phyloP scores from a whole-genome alignment of 2,329 filamentous ascomycete species.

The Aaosphaeria arxii region DNA sequence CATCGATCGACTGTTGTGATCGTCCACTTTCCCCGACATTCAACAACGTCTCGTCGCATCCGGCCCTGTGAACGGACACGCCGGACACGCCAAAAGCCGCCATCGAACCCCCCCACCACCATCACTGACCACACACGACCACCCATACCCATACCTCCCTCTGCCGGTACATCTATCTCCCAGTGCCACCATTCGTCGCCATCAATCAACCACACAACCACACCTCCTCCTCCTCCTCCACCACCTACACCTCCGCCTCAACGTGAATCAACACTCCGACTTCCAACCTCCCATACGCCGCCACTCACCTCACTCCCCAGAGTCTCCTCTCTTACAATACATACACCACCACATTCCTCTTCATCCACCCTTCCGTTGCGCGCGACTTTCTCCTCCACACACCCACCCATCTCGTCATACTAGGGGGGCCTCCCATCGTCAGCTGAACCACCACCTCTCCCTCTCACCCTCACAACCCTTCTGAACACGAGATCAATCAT shows the following conservation, averaged over 20 bases:
- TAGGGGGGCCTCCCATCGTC: constrained; percentile 20
- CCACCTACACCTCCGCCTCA: background rate
- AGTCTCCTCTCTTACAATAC: constrained; percentile 10
- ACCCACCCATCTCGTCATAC: constrained; percentile 6
- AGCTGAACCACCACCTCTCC: constrained; percentile 30
- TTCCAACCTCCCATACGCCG: constrained; percentile 8
- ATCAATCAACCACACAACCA: no score
- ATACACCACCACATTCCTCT: constrained; percentile 15
- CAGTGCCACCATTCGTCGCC: constrained; percentile 2
- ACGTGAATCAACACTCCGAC: constrained; percentile 1
- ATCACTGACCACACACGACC: no score
- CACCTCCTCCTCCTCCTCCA: no score
- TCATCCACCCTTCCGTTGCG: constrained; percentile 13
- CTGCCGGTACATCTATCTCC: background rate
- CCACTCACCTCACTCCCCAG: constrained; percentile 20
- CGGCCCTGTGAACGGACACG: no score
- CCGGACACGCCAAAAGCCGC: no score
- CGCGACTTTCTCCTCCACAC: constrained; percentile 15
- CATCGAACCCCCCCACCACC: no score
- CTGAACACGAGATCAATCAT: constrained; percentile 19
- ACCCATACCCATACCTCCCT: no score
- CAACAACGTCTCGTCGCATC: no score
- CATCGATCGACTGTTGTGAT: no score
- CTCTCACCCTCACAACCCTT: constrained; percentile 21
- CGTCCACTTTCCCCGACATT: no score